Conservation (phyloP, 1,284 basidiomycete genomes). For the Polyporus tsugae region DNA sequence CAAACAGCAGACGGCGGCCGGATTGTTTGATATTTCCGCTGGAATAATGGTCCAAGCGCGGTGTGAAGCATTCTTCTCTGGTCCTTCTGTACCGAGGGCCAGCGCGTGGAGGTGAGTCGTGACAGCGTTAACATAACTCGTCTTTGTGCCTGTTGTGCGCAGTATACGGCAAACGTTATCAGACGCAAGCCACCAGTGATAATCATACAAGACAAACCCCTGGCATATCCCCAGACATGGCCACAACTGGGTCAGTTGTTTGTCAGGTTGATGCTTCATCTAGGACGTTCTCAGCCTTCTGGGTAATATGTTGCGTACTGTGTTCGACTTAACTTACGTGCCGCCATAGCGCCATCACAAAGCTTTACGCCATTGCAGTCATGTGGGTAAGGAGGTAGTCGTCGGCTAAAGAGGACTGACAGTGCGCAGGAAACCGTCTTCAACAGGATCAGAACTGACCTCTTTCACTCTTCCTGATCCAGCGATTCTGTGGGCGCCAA, state of each 20-base stretch:
- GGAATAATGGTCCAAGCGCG: too few species aligned
- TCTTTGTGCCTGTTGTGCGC: too few species aligned
- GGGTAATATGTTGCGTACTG: too few species aligned
- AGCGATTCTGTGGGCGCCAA: conserved; percentile 5
- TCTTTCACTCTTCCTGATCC: conserved; percentile 26
- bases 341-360: not conserved
- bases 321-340: not conserved
- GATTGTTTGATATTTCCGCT: too few species aligned
- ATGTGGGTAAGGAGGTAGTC: not conserved
- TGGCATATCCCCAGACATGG: not conserved
- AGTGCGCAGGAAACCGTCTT: conserved; percentile 14
- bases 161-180: not conserved
- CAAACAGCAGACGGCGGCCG: too few species aligned
- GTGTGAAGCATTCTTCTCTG: too few species aligned
- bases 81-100: too few species aligned
- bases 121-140: too few species aligned
- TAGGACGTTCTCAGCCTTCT: not conserved
- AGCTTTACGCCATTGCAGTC: not conserved
- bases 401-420: conserved; percentile 25
- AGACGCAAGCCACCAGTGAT: not conserved
- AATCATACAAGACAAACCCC: not conserved
- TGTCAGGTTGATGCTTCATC: not conserved
- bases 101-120: not conserved
- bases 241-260: not conserved
- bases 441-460: not conserved